Evolutionary conservation across 768 basidiomycete species (phyloP).

Genomic region (Boletus huronensis): DNA sequence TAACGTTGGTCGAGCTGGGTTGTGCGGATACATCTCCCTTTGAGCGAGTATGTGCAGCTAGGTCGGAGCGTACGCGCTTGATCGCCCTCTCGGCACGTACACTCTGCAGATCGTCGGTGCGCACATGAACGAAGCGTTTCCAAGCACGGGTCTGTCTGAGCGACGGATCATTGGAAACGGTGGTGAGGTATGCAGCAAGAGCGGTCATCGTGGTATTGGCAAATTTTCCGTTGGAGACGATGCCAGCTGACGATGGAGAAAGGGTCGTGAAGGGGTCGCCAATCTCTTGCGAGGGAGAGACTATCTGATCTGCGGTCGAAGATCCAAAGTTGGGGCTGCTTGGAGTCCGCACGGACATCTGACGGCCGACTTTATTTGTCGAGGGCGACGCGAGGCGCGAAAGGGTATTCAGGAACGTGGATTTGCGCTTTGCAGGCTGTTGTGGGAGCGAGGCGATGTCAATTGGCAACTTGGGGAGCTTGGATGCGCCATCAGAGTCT

Average conservation of each 20-base stretch:
- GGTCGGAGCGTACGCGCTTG: constrained; percentile 82
- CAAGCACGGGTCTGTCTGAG: constrained; percentile 68
- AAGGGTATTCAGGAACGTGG: constrained; percentile 81
- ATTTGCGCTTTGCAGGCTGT: constrained; percentile 66
- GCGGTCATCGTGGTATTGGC: constrained; percentile 56
- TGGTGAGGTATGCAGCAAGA: constrained; percentile 78
- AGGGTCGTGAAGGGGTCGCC: constrained; percentile 59
- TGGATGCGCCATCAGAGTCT: constrained; percentile 54
- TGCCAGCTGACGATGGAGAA: constrained; percentile 28
- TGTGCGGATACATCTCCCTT: constrained; percentile 27
- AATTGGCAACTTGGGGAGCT: constrained; percentile 60
- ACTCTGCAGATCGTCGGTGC: constrained; percentile 86
- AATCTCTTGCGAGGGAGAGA: constrained; percentile 52
- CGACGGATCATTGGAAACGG: constrained; percentile 61
- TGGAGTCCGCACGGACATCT: constrained; percentile 35
- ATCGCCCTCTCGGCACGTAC: constrained; percentile 83
- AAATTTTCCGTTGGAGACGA: constrained; percentile 16
- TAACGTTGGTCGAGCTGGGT: constrained; percentile 23
- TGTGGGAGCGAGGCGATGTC: constrained; percentile 49
- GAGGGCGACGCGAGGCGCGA: constrained; percentile 78
- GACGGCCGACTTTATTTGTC: constrained; percentile 47
- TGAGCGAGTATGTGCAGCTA: constrained; percentile 64
- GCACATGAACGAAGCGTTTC: constrained; percentile 82
- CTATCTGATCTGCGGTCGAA: constrained; percentile 35
- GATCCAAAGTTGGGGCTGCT: constrained; percentile 32